A percentile compares a stretch with the other conserved stretches of the same genome.
These are phyloP conservation scores for Calonectria fujianensis DNA, from an alignment of 2,329 filamentous ascomycete genomes.

Conservation along the genomic window DNA sequence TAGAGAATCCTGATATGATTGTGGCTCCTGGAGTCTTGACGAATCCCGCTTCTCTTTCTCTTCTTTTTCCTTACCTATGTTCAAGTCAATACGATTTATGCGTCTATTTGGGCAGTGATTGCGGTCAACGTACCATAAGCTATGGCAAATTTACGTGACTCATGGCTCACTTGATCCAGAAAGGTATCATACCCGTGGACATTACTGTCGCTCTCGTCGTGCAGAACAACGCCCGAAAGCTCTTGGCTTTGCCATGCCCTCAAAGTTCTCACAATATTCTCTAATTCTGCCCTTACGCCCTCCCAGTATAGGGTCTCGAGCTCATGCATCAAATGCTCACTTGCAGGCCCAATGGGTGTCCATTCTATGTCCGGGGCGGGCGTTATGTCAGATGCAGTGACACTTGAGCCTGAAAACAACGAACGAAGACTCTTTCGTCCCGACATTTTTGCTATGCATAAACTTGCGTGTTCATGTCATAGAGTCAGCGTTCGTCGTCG, in stretches of 20 bases:
- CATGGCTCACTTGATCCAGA: conserved; percentile 11
- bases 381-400: conserved; percentile 1
- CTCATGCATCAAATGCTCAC: conserved; percentile 3
- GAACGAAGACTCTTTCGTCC: conserved; percentile 9
- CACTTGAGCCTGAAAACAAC: not conserved
- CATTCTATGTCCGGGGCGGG: conserved; percentile 20
- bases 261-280: conserved; percentile 11
- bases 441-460: not conserved
- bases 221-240: not conserved
- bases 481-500: too few species aligned
- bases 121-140: not conserved
- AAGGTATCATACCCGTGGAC: conserved; percentile 5
- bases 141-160: conserved; percentile 12
- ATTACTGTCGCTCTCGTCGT: not conserved
- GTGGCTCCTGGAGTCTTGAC: not conserved
- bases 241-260: conserved; percentile 3
- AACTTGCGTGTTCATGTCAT: too few species aligned
- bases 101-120: too few species aligned
- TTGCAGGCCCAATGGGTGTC: not conserved
- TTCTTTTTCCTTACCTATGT: not conserved
- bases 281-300: not conserved
- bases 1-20: not conserved
- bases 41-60: not conserved
- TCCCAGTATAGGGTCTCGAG: conserved; percentile 11
- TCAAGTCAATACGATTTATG: not conserved